phyloP scores from a whole-genome alignment of 306 rosid species.

The Prunus mume region DNA sequence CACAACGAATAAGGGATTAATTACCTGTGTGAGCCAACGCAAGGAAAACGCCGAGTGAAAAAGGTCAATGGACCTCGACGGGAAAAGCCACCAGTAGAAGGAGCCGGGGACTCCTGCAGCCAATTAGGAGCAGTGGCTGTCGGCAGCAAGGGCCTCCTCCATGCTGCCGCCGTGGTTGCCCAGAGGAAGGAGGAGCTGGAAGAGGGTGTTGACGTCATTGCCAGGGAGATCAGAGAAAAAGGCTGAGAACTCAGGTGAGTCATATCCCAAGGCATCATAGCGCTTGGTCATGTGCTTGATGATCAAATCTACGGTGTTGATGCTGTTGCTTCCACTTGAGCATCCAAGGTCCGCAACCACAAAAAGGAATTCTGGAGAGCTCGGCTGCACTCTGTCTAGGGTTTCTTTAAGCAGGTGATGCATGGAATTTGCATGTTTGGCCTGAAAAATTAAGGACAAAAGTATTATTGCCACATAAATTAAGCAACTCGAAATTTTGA shows the following conservation, averaged over 20 bases:
- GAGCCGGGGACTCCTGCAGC: slow-evolving; percentile 94
- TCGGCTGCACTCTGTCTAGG: slow-evolving; percentile 58
- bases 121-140: slow-evolving; percentile 70
- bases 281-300: slow-evolving; percentile 78
- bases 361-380: slow-evolving; percentile 50
- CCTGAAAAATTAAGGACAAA: slow-evolving; percentile 33
- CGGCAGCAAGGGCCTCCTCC: slow-evolving; percentile 85
- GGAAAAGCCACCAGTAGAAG: slow-evolving; percentile 75
- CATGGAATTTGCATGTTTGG: slow-evolving; percentile 82
- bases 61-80: slow-evolving; percentile 66
- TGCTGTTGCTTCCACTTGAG: slow-evolving; percentile 82
- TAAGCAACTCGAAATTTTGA: too few species aligned
- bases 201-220: slow-evolving; percentile 88
- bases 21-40: slow-evolving; percentile 94
- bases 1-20: not conserved
- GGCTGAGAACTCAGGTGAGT: slow-evolving; percentile 85
- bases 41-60: slow-evolving; percentile 87
- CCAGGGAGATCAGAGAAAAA: slow-evolving; percentile 94
- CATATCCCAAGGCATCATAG: slow-evolving; percentile 55
- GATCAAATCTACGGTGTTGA: slow-evolving; percentile 65
- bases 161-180: slow-evolving; percentile 61
- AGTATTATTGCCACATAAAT: not conserved
- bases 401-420: slow-evolving; percentile 87
- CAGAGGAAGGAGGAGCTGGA: slow-evolving; percentile 83
- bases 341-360: slow-evolving; percentile 90